Percentiles rank a stretch among this genome's conserved stretches.
Conservation (phyloP, 148 eudicot species). For the Rhododendron ovatum region DNA sequence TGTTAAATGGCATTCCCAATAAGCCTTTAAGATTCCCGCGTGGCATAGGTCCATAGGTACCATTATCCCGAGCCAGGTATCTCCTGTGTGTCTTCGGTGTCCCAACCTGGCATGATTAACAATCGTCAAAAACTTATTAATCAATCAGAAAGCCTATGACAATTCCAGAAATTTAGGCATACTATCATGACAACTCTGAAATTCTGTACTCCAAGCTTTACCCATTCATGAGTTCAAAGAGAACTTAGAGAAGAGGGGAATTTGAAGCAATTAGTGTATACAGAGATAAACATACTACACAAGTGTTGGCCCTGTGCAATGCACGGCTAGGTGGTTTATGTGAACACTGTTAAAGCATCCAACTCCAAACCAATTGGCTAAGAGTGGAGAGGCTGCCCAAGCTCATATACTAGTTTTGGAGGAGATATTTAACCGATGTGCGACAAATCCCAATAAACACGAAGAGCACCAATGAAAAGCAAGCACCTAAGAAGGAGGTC, state of each 20-base stretch:
- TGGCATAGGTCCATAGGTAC: constrained; percentile 98
- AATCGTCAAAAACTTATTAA: background rate
- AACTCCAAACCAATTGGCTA: too few species aligned
- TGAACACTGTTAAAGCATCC: too few species aligned
- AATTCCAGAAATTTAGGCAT: background rate
- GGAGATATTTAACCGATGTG: too few species aligned
- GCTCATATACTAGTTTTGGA: too few species aligned
- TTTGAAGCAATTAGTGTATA: background rate
- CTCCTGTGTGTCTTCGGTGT: constrained; percentile 94
- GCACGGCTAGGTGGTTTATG: too few species aligned
- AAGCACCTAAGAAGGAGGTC: too few species aligned
- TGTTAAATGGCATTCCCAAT: constrained; percentile 96
- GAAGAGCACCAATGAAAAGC: too few species aligned
- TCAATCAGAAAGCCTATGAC: constrained; percentile 1
- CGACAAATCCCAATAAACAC: too few species aligned
- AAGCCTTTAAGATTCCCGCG: constrained; percentile 70
- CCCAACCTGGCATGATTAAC: constrained; percentile 56
- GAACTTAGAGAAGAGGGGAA: background rate
- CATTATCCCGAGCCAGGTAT: constrained; percentile 93
- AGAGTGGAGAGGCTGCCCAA: too few species aligned
- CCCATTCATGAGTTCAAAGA: background rate
- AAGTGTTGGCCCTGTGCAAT: too few species aligned
- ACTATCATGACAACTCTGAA: background rate
- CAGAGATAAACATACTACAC: background rate
- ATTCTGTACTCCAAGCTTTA: background rate